Base-by-base conservation (phyloP, 1,139 yeast species). In the Debaryomycetaceae sp. region DNA sequence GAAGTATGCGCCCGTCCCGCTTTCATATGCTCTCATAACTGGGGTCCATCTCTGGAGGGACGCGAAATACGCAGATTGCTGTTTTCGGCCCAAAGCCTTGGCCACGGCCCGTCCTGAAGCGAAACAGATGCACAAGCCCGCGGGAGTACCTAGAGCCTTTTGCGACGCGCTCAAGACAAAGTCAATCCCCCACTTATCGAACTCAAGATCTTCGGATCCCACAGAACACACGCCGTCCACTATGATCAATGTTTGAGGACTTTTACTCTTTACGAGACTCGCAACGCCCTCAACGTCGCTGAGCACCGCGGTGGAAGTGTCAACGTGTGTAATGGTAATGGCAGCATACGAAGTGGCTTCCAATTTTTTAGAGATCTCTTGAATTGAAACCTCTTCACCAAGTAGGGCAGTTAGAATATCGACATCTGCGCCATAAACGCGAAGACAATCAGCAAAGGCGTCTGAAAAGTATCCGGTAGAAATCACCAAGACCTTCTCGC, bases 221-320 rank as follows among this genome's bases (percentile, higher is more conserved):
- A 87, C 73, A 6, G 96, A 83, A 58, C 97, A 90, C 24, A 87
- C 97, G 28, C 94, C 95, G 51, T 87, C 98, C 28, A 87, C 95
- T 30, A 85, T 59, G 34, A 87, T 66, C 39, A 87, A 68, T 15
- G 96, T 75, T 24, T 81, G 79, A 30, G 97, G 96, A 3, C 86
- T 70, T 4, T 65, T 61, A 38, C 62, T 51, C 45, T 77, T 73
- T 36, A 82, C 80, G 13, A 78, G 43, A 31, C 56, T 56, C 22
- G 94, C 55, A 36, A 86, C 67, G 14, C 68, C 63, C 48, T 73
- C 65, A 38, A 90, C 75, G 45, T 85, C 81, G 30, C 78, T 64
- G 26, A 86, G 72, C 25, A 87, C 96, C 19, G 95, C 93, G 26
- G 96, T 85, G 3, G 96, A 85, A 26, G 97, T 90, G 55, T 87